Evolutionary conservation across 208 protist genomes (phyloP).

Genomic region (Crithidia fasciculata): DNA sequence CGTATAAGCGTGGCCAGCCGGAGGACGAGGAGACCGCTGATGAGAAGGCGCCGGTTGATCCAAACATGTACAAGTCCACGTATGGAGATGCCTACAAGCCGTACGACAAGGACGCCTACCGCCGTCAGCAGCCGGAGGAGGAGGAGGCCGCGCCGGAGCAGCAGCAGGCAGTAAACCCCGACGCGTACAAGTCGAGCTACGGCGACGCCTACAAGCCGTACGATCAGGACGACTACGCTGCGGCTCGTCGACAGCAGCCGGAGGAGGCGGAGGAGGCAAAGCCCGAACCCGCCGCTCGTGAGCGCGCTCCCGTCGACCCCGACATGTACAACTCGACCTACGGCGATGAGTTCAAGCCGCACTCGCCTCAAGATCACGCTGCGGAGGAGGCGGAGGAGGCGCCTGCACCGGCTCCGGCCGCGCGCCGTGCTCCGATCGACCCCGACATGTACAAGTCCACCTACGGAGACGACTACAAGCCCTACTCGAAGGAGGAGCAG

Average conservation of each 20-base stretch:
- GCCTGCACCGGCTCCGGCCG: neutral
- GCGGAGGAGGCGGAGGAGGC: slow-evolving; percentile 9
- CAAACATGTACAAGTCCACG: slow-evolving; percentile 40
- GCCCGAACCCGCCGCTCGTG: neutral
- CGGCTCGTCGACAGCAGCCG: neutral
- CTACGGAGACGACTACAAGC: slow-evolving; percentile 33
- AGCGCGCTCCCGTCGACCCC: slow-evolving; percentile 16
- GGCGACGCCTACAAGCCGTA: slow-evolving; percentile 18
- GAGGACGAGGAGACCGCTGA: neutral
- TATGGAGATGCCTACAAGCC: slow-evolving; percentile 35
- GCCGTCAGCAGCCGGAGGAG: slow-evolving; percentile 7
- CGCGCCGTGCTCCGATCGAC: slow-evolving; percentile 19
- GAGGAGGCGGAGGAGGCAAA: neutral
- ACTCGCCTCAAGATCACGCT: neutral
- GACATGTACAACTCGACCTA: slow-evolving; percentile 29
- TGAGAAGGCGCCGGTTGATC: slow-evolving; percentile 32
- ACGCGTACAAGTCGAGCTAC: slow-evolving; percentile 53
- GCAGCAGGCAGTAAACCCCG: slow-evolving; percentile 32
- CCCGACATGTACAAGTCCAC: slow-evolving; percentile 43
- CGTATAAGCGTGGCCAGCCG: no score
- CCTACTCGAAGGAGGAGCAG: slow-evolving; percentile 9
- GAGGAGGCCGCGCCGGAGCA: neutral
- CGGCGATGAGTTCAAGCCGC: slow-evolving; percentile 22
- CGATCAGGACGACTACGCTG: slow-evolving; percentile 44
- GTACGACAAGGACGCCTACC: slow-evolving; percentile 36